phyloP scores from a whole-genome alignment of 2,329 filamentous ascomycete genomes.

The Epichloe glyceriae region DNA sequence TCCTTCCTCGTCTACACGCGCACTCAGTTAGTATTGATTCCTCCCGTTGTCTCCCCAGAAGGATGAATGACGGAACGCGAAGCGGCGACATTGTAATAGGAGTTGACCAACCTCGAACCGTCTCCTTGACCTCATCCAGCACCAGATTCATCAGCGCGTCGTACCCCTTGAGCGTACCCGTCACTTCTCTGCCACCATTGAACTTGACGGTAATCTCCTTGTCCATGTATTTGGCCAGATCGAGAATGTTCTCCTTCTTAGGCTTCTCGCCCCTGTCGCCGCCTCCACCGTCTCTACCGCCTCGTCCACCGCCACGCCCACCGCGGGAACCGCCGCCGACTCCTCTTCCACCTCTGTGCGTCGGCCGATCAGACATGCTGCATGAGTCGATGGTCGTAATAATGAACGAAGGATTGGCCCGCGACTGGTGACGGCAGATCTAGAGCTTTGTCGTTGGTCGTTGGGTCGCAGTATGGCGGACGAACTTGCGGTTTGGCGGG shows the following conservation, averaged over 20 bases:
- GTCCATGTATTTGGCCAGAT: constrained; percentile 92
- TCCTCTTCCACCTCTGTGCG: constrained; percentile 30
- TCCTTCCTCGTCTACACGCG: constrained; percentile 70
- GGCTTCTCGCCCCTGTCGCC: constrained; percentile 55
- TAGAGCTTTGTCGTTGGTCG: background rate
- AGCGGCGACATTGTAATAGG: background rate
- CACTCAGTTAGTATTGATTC: background rate
- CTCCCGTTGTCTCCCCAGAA: too few species aligned
- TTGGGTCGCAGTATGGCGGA: background rate
- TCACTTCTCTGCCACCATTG: constrained; percentile 84
- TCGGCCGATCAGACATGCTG: constrained; percentile 38
- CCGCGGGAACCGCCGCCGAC: constrained; percentile 24
- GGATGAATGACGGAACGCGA: background rate
- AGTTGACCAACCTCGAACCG: constrained; percentile 57
- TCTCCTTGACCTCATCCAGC: constrained; percentile 84
- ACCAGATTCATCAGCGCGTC: constrained; percentile 98
- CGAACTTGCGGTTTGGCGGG: background rate
- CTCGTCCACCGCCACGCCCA: constrained; percentile 24
- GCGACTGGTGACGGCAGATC: background rate
- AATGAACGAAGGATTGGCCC: background rate
- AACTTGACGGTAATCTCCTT: constrained; percentile 94
- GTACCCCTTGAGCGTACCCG: constrained; percentile 83
- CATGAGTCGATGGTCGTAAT: constrained; percentile 9
- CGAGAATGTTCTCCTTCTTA: constrained; percentile 98
- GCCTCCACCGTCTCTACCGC: constrained; percentile 31